Evolutionary conservation across 441 rosid species (phyloP), one percentile per base, ranked within the genome.

Genomic region (Breynia disticha): DNA sequence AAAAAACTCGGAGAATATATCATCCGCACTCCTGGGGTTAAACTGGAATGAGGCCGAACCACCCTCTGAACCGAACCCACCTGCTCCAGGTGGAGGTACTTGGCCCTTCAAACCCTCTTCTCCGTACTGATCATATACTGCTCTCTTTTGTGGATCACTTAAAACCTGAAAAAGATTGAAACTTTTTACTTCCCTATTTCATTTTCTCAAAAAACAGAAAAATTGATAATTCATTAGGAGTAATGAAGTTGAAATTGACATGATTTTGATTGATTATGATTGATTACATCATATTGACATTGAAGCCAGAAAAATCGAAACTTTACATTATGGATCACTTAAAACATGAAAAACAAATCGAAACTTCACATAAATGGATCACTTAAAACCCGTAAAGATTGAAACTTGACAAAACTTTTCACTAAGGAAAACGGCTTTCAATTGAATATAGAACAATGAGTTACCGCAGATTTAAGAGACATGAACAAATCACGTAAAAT

Each of bases 31-130:
- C 57, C 96, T 68, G 0, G 88, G 74, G 32, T 82, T 87, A 68
- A 84, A 87, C 48, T 78, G 65, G 71, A 80, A 87, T 24, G 64
- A 56, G 16, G 86, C 60, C 7, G 78, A 57, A 13, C 78, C 76
- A 0, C 75, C 72, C 0, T 54, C 76, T 0, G 51, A 28, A 0
- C 65, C 77, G 4, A 68, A 75, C 14, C 79, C 88, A 13, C 76
- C 72, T 3, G 80, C 67, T 1, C 79, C 87, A 0, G 87, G 84
- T 1, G 93, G 83, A 11, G 90, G 93, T 39, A 77, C 76, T 56
- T 82, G 93, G 14, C 78, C 84, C 63, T 79, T 84, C 61, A 87
- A 64, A 9, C 88, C 96, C 60, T 87, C 96, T 61, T 87, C 96
- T 14, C 96, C 96, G 60, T 77, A 80, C 55, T 84, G 94, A 65